A percentile compares a stretch with the other conserved stretches of the same genome.
Evolutionary conservation across 2,329 filamentous ascomycete genomes (phyloP).

Genomic region (Diaporthe destruens): DNA sequence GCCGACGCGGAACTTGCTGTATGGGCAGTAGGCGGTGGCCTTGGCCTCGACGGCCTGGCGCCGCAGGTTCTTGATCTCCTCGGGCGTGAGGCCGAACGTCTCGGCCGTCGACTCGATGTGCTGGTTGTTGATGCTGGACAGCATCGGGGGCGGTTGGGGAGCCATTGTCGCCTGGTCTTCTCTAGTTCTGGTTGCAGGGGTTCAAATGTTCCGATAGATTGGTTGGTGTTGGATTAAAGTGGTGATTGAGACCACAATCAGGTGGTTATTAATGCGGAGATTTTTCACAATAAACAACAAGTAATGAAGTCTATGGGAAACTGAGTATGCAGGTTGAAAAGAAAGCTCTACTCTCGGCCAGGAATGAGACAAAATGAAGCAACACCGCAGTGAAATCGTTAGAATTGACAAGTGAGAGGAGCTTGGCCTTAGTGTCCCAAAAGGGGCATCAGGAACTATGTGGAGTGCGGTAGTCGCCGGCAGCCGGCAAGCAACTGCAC

Average conservation of each 20-base stretch:
- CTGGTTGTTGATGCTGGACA: slow-evolving; percentile 44
- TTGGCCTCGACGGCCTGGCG: slow-evolving; percentile 78
- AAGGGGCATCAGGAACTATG: slow-evolving; percentile 8
- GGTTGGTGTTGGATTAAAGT: slow-evolving; percentile 5
- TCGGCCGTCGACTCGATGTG: slow-evolving; percentile 51
- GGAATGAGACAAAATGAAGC: slow-evolving; percentile 31
- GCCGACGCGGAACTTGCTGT: slow-evolving; percentile 93
- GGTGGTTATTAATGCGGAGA: neutral
- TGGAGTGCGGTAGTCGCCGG: slow-evolving; percentile 33
- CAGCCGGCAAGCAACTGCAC: slow-evolving; percentile 17
- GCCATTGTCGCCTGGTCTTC: slow-evolving; percentile 36
- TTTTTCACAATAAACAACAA: neutral
- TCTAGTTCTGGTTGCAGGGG: neutral
- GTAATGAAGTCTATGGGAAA: neutral
- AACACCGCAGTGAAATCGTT: neutral
- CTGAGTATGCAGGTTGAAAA: neutral
- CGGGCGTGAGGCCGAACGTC: slow-evolving; percentile 64
- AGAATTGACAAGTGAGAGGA: slow-evolving; percentile 2
- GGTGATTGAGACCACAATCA: slow-evolving; percentile 1
- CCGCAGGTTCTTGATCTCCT: slow-evolving; percentile 75
- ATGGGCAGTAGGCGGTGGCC: slow-evolving; percentile 87
- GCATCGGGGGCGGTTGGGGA: slow-evolving; percentile 42
- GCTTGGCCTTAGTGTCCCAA: neutral
- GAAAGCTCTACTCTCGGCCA: neutral
- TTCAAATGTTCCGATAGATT: neutral